Base-by-base conservation (phyloP, 768 basidiomycete species). In the Leucocoprinus leucothites region DNA sequence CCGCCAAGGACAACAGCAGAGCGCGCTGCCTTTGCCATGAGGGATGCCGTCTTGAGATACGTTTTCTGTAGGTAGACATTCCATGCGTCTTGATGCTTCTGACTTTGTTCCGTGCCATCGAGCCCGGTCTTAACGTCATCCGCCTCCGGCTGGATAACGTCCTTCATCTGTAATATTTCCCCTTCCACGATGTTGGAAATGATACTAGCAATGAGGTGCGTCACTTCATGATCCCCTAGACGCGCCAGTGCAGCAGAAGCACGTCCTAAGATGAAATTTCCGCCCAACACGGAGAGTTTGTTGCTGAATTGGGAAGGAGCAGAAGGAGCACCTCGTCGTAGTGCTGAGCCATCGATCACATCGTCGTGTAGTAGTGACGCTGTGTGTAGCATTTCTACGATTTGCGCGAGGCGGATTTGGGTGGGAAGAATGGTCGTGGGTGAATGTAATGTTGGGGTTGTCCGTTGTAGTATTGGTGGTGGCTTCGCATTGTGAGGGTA, bases 361-460 rank as follows among this genome's bases (percentile, higher is more conserved):
- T 98, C 94, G 78, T 97, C 95, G 64, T 98, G 94, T 7, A 98
- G 71, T n/a, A 97, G 79, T 5, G 92, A 94, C 2, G 94, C 95
- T 25, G 95, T 93, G 63, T 98, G 95, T 58, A 98, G 90, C 91
- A 97, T 93, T 67, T 98, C 94, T 42, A 93, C 87, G 34, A 98
- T 94, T 62, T 94, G 91, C 0, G 94, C 95, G 22, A 98, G 83
- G n/a, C 94, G 85, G 14, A 78, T 70, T 67, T 97, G 94, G 1
- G 94, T 90, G 4, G 95, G 93, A 3, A 98, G 81, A 38, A 89
- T 70, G 59, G 61, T 57, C 4, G 48, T 43, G 16, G 51, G 52
- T 16, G 18, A 36, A 50, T 55, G 58, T 36, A 57, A 50, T 34
- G 50, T 25, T 45, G 59, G 47, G 50, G 52, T 16, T 38, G 48